Evolutionary conservation across 331 rosid genomes (phyloP).

Genomic region (Acacia concinna): DNA sequence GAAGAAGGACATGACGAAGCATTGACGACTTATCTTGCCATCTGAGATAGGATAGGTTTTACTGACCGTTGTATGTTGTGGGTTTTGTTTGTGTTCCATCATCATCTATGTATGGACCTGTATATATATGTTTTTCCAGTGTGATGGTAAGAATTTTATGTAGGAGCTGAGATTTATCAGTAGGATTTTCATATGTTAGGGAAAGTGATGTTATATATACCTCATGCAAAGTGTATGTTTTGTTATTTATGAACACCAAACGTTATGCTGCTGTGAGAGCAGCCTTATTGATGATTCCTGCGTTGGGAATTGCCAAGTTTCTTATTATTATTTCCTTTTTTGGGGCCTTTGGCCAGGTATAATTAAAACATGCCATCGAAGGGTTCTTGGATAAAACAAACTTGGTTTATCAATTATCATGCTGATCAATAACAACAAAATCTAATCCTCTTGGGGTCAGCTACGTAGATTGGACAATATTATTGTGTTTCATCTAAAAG

Average conservation of each 20-base stretch:
- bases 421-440: not conserved
- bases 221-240: constrained; percentile 12
- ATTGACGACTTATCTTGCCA: constrained; percentile 3
- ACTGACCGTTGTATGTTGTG: constrained; percentile 40
- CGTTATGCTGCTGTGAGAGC: not conserved
- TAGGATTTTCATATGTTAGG: constrained; percentile 36
- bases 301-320: not conserved
- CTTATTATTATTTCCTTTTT: not conserved
- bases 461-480: too few species aligned
- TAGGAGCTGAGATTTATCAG: constrained; percentile 32
- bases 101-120: constrained; percentile 29
- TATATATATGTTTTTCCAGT: constrained; percentile 39
- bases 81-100: constrained; percentile 45
- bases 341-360: not conserved
- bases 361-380: not conserved
- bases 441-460: too few species aligned
- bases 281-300: not conserved
- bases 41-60: constrained; percentile 27
- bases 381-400: not conserved
- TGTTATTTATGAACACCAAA: not conserved
- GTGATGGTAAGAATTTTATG: constrained; percentile 40
- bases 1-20: constrained; percentile 26
- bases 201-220: constrained; percentile 13
- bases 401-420: not conserved
- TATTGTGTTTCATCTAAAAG: too few species aligned